Evolutionary conservation across 2,329 filamentous ascomycete species (phyloP).

Genomic region (Pseudomassariella vexata): DNA sequence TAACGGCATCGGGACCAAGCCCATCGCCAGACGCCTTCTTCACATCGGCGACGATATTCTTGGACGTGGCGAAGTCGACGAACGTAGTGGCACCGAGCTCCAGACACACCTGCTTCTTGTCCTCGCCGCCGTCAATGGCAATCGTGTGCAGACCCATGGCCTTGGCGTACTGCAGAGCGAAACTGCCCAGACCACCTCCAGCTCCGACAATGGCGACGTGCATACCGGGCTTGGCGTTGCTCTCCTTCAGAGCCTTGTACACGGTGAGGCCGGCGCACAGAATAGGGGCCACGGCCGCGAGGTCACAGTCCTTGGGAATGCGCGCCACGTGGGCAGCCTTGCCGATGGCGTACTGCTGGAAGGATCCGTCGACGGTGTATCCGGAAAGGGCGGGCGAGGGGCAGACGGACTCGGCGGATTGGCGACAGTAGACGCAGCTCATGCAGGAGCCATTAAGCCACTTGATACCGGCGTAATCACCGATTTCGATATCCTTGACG

Average conservation of each 20-base stretch:
- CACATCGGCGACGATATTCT: constrained; percentile 78
- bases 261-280: constrained; percentile 84
- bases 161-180: constrained; percentile 82
- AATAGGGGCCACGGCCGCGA: constrained; percentile 74
- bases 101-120: constrained; percentile 69
- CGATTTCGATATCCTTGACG: constrained; percentile 72
- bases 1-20: constrained; percentile 78
- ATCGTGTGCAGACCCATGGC: constrained; percentile 81
- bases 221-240: constrained; percentile 66
- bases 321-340: constrained; percentile 81
- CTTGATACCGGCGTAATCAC: constrained; percentile 83
- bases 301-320: constrained; percentile 69
- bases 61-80: constrained; percentile 73
- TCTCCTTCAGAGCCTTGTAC: constrained; percentile 89
- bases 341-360: constrained; percentile 87
- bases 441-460: constrained; percentile 90
- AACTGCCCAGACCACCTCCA: constrained; percentile 69
- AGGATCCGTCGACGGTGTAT: constrained; percentile 87
- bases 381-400: constrained; percentile 69
- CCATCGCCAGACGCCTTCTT: constrained; percentile 75
- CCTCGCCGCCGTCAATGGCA: constrained; percentile 76
- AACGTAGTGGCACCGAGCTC: constrained; percentile 66
- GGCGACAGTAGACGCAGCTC: constrained; percentile 75
- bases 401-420: constrained; percentile 79
- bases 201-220: constrained; percentile 81